Evolutionary conservation across 2,329 filamentous ascomycete species (phyloP), one percentile per base, ranked within the genome.

Genomic region (Colletotrichum sojae): DNA sequence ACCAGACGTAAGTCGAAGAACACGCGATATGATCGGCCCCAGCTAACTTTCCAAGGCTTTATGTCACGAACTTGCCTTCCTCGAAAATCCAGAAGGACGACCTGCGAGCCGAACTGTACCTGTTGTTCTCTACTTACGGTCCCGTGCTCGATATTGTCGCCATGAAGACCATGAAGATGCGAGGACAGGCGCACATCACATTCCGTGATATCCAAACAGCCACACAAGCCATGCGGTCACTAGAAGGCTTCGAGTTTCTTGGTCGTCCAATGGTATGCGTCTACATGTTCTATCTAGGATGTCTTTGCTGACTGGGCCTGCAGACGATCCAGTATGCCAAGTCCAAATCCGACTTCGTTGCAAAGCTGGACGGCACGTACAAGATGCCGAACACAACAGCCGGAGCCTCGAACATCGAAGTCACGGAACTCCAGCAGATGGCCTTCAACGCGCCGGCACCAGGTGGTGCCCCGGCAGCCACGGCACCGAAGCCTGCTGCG

Each of bases 311-410:
- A 68, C 63, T 36, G 53, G 54, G 52, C 70, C 74, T 71, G 74
- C 69, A 98, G 95, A 93, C 91, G 89, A 94, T 99, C 74, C 86
- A 91, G 73, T 99, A 98, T 79, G 94, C 93, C 66, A 97, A 95
- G 80, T 90, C 91, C 66, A 95, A 95, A 78, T 98, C 95, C 4
- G 88, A 97, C 79, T 92, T 92, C 25, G 90, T 99, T 71, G 90
- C 94, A 40, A 97, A 97, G 80, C 90, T 99, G 61, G 95, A 97
- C 73, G 96, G 96, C 71, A 95, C 94, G 15, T 97, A 94, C 82
- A 91, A 91, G 76, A 87, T 93, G 73, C 90, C 93, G 15, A 82
- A 84, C 63, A 83, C 82, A 31, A 69, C 67, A 25, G 67, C 67
- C 18, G 85, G 83, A 31, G 85, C 87, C 64, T 83, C 84, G 60